Conservation (phyloP, 768 basidiomycete species). For the Lyophyllum shimeji region DNA sequence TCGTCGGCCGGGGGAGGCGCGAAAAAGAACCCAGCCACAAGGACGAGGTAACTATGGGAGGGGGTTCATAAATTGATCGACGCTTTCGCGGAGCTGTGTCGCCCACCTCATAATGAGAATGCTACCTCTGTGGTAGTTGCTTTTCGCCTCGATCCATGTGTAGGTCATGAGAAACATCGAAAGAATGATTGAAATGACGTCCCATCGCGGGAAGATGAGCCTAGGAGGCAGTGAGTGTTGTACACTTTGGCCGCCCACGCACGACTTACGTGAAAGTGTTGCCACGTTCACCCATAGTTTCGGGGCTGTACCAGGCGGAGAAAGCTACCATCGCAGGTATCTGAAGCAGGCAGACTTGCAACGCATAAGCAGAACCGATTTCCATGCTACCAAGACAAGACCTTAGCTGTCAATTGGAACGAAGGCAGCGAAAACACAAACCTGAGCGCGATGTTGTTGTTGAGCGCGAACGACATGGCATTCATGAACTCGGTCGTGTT, state of each 20-base stretch:
- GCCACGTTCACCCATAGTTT: slow-evolving; percentile 81
- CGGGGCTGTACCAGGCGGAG: slow-evolving; percentile 91
- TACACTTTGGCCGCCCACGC: neutral
- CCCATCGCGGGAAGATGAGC: slow-evolving; percentile 98
- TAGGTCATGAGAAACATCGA: slow-evolving; percentile 98
- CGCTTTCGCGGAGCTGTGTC: slow-evolving; percentile 6
- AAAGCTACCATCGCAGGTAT: slow-evolving; percentile 99
- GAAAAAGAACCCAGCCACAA: slow-evolving; percentile 90
- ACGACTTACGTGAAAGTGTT: slow-evolving; percentile 88
- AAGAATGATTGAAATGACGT: slow-evolving; percentile 90
- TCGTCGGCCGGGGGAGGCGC: slow-evolving; percentile 53
- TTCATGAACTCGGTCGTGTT: slow-evolving; percentile 99
- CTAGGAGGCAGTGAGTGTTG: slow-evolving; percentile 38
- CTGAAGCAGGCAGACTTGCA: slow-evolving; percentile 96
- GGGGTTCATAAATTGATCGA: slow-evolving; percentile 4
- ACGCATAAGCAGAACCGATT: slow-evolving; percentile 97
- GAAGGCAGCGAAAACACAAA: slow-evolving; percentile 25
- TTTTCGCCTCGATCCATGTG: slow-evolving; percentile 98
- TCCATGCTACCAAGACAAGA: slow-evolving; percentile 77
- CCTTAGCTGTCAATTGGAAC: neutral
- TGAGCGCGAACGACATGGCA: slow-evolving; percentile 95
- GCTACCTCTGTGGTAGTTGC: slow-evolving; percentile 96
- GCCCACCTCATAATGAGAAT: slow-evolving; percentile 88
- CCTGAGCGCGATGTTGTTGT: slow-evolving; percentile 97
- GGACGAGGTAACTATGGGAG: slow-evolving; percentile 82